A percentile compares a stretch with the other conserved stretches of the same genome.
phyloP scores from a whole-genome alignment of 1,139 yeast genomes.

The Eremothecium sinecaudum region DNA sequence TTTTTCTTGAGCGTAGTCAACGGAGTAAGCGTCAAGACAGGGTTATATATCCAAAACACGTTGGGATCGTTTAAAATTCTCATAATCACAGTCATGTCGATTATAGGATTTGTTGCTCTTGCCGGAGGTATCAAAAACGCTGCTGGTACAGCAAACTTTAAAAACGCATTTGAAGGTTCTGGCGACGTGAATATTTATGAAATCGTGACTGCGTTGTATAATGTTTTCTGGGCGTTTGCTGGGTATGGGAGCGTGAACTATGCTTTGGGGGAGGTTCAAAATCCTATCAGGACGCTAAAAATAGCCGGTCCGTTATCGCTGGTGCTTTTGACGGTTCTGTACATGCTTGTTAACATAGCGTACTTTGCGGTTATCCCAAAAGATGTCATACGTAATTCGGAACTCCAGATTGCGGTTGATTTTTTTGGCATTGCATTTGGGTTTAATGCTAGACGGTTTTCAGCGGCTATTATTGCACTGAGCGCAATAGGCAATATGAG shows the following conservation, averaged over 20 bases:
- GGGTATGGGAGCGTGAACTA: conserved; percentile 63
- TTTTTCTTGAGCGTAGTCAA: conserved; percentile 41
- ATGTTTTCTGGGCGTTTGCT: conserved; percentile 50
- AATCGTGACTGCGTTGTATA: conserved; percentile 42
- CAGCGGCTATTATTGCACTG: conserved; percentile 48
- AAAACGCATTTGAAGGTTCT: conserved; percentile 5
- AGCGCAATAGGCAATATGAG: conserved; percentile 56
- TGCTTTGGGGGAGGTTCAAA: conserved; percentile 53
- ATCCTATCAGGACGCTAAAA: conserved; percentile 60
- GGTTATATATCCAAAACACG: conserved; percentile 46
- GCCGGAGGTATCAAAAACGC: conserved; percentile 38
- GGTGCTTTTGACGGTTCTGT: conserved; percentile 41
- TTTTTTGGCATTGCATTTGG: conserved; percentile 52
- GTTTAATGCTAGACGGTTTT: conserved; percentile 41
- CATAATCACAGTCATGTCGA: conserved; percentile 40
- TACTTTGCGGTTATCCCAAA: conserved; percentile 47
- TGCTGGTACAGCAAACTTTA: conserved; percentile 6
- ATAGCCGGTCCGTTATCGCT: conserved; percentile 66
- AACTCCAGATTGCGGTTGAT: conserved; percentile 50
- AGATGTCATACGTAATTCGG: conserved; percentile 44
- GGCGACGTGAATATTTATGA: conserved; percentile 22
- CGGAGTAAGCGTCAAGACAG: conserved; percentile 45
- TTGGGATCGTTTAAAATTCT: conserved; percentile 47
- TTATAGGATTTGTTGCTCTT: conserved; percentile 44
- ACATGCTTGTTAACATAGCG: conserved; percentile 45